Conservation (phyloP, 257 asterid species). For the Apocynum venetum region DNA sequence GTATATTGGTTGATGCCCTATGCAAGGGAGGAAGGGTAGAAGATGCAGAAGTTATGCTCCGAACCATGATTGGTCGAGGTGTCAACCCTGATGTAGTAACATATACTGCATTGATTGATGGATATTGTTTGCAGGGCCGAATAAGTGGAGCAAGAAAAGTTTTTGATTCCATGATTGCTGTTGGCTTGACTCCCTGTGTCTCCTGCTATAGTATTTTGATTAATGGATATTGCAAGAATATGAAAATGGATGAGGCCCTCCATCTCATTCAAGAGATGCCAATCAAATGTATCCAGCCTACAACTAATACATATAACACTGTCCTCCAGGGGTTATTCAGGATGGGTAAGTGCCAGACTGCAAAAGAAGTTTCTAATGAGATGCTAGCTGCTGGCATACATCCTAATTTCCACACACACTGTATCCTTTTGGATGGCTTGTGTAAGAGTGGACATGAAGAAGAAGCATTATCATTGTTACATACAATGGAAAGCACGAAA, state of each 20-base stretch:
- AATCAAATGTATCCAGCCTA: conserved; percentile 19
- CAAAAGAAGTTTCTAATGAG: conserved; percentile 18
- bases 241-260: conserved; percentile 26
- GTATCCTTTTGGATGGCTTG: conserved; percentile 25
- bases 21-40: conserved; percentile 21
- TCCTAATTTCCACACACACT: conserved; percentile 20
- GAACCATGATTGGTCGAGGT: conserved; percentile 15
- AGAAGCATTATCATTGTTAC: conserved; percentile 13
- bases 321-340: conserved; percentile 27
- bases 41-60: conserved; percentile 19
- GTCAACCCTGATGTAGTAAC: conserved; percentile 19
- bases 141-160: conserved; percentile 18
- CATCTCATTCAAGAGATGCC: conserved; percentile 21
- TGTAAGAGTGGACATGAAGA: conserved; percentile 23
- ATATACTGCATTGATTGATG: conserved; percentile 22
- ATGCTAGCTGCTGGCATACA: conserved; percentile 19
- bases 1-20: background rate
- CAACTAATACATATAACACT: conserved; percentile 18
- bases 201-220: conserved; percentile 23
- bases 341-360: conserved; percentile 15
- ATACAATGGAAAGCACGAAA: background rate
- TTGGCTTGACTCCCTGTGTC: conserved; percentile 10
- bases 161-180: conserved; percentile 20
- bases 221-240: conserved; percentile 31
- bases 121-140: conserved; percentile 24